A percentile compares a stretch with the other conserved stretches of the same genome.
phyloP scores from a whole-genome alignment of 1,284 basidiomycete genomes.

The Irpex sp. region DNA sequence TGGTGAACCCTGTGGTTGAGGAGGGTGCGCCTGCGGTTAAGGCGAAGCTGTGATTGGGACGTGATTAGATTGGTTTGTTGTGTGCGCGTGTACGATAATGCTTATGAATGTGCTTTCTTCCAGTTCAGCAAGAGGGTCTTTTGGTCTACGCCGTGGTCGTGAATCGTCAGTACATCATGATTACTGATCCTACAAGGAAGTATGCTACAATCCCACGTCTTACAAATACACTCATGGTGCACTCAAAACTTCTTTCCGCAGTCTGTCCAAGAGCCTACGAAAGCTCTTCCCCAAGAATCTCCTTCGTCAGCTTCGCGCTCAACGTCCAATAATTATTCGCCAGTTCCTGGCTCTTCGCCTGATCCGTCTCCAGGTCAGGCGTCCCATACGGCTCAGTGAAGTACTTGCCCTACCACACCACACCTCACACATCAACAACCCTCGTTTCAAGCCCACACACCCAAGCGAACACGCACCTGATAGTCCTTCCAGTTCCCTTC shows the following conservation, averaged over 20 bases:
- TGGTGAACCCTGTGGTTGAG: slow-evolving; percentile 72
- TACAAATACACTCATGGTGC: no score
- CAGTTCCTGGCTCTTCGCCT: slow-evolving; percentile 21
- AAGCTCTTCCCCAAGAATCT: slow-evolving; percentile 24
- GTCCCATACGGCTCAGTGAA: slow-evolving; percentile 27
- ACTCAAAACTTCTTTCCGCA: background rate
- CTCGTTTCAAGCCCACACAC: background rate
- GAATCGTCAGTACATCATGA: no score
- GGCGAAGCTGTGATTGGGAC: slow-evolving; percentile 36
- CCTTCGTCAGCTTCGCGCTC: slow-evolving; percentile 21
- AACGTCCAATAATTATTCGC: slow-evolving; percentile 27
- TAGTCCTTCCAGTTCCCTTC: slow-evolving; percentile 27
- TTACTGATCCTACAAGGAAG: no score
- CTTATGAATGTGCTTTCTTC: background rate
- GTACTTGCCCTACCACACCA: slow-evolving; percentile 24
- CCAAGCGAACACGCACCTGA: slow-evolving; percentile 19
- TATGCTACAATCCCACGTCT: no score
- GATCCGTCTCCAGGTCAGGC: slow-evolving; percentile 22
- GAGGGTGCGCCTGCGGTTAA: slow-evolving; percentile 37
- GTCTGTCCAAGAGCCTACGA: background rate
- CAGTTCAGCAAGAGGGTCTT: no score
- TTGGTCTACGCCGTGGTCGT: no score
- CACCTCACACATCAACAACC: background rate
- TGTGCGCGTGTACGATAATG: background rate
- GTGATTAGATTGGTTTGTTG: background rate